Conservation (phyloP, 108 stramenopile genomes). For the Cyclotella cryptica region DNA sequence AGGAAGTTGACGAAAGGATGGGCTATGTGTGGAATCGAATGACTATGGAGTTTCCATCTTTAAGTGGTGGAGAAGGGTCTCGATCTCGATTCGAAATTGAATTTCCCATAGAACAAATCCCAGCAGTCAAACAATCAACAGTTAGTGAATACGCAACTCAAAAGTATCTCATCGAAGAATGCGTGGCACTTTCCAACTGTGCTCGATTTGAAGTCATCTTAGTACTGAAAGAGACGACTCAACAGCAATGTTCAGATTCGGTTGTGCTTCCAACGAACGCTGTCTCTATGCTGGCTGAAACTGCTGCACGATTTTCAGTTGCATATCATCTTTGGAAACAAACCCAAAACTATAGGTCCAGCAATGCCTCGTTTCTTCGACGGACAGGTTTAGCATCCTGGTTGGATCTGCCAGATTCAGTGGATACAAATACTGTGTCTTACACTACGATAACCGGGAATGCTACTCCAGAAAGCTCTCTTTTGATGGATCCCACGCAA, state of each 20-base stretch:
- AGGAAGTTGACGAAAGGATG: background rate
- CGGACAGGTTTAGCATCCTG: constrained; percentile 45
- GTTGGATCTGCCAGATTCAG: constrained; percentile 47
- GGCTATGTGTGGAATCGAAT: constrained; percentile 1
- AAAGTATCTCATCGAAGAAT: constrained; percentile 54
- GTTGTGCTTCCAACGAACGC: background rate
- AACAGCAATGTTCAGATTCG: background rate
- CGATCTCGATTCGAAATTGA: background rate
- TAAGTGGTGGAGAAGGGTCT: background rate
- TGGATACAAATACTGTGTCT: background rate
- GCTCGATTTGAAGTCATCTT: constrained; percentile 73
- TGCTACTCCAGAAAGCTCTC: constrained; percentile 5
- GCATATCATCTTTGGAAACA: constrained; percentile 45
- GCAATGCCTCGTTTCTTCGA: constrained; percentile 35
- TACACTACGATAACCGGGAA: background rate
- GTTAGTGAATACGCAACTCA: background rate
- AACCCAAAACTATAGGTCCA: constrained; percentile 23
- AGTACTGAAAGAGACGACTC: constrained; percentile 12
- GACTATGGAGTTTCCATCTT: background rate
- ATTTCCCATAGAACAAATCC: background rate
- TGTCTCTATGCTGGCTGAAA: constrained; percentile 11
- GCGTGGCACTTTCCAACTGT: constrained; percentile 77
- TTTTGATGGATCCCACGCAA: constrained; percentile 10
- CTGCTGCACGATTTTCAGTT: constrained; percentile 32
- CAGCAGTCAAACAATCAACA: background rate